phyloP scores from a whole-genome alignment of 129 eudicot species.

The Lactuca saligna region DNA sequence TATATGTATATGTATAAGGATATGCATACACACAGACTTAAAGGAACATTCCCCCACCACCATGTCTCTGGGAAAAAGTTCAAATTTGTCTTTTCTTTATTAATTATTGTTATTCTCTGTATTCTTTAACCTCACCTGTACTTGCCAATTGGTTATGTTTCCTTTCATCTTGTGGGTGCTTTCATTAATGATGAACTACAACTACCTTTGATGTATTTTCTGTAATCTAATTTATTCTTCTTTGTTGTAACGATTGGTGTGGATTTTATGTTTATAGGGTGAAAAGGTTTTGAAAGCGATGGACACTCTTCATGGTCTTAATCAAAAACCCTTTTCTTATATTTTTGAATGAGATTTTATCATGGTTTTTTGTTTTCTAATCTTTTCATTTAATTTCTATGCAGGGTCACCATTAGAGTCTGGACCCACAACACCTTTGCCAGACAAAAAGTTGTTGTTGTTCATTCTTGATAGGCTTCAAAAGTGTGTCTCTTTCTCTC shows the following conservation, averaged over 20 bases:
- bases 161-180: conserved; percentile 14
- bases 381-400: conserved; percentile 37
- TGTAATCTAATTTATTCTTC: conserved; percentile 18
- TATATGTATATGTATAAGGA: conserved; percentile 8
- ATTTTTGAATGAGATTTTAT: conserved; percentile 27
- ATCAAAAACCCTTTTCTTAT: conserved; percentile 27
- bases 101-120: conserved; percentile 20
- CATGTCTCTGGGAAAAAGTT: conserved; percentile 41
- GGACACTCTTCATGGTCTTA: conserved; percentile 65
- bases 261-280: conserved; percentile 58
- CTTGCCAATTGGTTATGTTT: conserved; percentile 27
- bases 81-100: conserved; percentile 47
- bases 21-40: conserved; percentile 23
- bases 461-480: conserved; percentile 97
- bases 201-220: conserved; percentile 15
- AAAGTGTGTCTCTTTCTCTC: conserved; percentile 51
- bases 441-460: conserved; percentile 84
- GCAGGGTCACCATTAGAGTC: conserved; percentile 74
- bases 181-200: conserved; percentile 11
- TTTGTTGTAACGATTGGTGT: conserved; percentile 22
- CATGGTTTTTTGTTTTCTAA: conserved; percentile 10
- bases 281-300: conserved; percentile 69
- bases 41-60: conserved; percentile 43
- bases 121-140: conserved; percentile 24
- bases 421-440: conserved; percentile 94